Evolutionary conservation across 148 eudicot species (phyloP), one percentile per base, ranked within the genome.

Genomic region (Fagopyrum tataricum): DNA sequence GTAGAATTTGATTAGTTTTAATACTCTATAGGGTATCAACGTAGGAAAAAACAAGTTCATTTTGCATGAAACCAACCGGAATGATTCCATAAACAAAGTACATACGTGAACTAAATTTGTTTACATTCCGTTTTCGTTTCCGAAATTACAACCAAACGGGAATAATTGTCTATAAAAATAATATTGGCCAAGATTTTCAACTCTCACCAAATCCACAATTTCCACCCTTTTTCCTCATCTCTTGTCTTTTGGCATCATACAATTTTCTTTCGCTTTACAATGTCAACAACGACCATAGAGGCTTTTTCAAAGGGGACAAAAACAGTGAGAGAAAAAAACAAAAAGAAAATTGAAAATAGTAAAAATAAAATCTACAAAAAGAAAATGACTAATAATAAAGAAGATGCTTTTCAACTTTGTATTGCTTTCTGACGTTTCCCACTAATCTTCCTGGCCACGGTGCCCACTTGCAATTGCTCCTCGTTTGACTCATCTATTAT

Each of bases 121-220:
- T n/a, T n/a, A n/a, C n/a, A n/a, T n/a, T n/a, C n/a, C n/a, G n/a
- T n/a, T n/a, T n/a, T n/a, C n/a, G n/a, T n/a, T n/a, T n/a, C n/a
- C n/a, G n/a, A n/a, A n/a, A n/a, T n/a, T n/a, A n/a, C n/a, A n/a
- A n/a, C n/a, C n/a, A n/a, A n/a, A n/a, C n/a, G n/a, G n/a, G n/a
- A n/a, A n/a, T n/a, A n/a, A n/a, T 26, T 26, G 31, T 26, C 31
- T 26, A 26, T 26, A 26, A 26, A 26, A 0, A 26, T 0, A 26
- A 2, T 26, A 26, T 26, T 26, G 31, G 31, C 31, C 31, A 26
- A 26, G 31, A 26, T 26, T 26, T 26, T 64, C 69, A 64, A 64
- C 69, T 37, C 69, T 37, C 69, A 78, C 80, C 81, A 59, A 74
- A 78, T 69, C 77, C 81, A 74, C 81, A 68, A 44, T 42, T 47